Percentiles rank a stretch among this genome's conserved stretches.
phyloP scores from a whole-genome alignment of 768 basidiomycete species.

The Tricholoma furcatifolium region DNA sequence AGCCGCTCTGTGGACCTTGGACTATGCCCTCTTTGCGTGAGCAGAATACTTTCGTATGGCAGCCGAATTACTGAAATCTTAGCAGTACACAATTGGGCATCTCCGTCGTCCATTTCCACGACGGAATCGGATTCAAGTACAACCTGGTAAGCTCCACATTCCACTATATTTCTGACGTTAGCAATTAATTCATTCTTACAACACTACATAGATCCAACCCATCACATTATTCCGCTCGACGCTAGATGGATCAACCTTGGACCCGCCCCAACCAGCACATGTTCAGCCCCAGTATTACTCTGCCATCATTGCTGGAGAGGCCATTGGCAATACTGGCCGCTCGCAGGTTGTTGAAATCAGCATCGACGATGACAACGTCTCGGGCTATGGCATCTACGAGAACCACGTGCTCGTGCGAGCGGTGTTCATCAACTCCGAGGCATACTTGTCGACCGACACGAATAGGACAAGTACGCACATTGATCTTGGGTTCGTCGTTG shows the following conservation, averaged over 20 bases:
- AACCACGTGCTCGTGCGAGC: conserved; percentile 40
- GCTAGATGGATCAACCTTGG: conserved; percentile 49
- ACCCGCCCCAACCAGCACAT: conserved; percentile 52
- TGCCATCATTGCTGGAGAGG: conserved; percentile 58
- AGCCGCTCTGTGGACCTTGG: conserved; percentile 56
- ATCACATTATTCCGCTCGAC: conserved; percentile 54
- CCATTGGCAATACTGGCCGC: conserved; percentile 46
- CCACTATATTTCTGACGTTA: neutral
- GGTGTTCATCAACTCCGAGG: conserved; percentile 58
- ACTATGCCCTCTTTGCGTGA: conserved; percentile 50
- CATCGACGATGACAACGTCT: conserved; percentile 43
- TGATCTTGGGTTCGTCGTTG: conserved; percentile 32
- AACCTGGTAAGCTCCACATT: conserved; percentile 43
- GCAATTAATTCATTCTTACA: neutral
- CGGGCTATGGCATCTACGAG: conserved; percentile 67
- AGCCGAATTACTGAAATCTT: neutral
- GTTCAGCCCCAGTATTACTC: conserved; percentile 69
- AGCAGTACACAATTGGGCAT: conserved; percentile 38
- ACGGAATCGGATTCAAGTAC: conserved; percentile 72
- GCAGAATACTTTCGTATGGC: neutral
- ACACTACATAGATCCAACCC: conserved; percentile 63
- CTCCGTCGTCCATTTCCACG: conserved; percentile 58
- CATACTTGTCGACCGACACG: conserved; percentile 39
- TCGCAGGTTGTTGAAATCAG: conserved; percentile 46
- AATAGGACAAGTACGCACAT: conserved; percentile 42